phyloP scores from a whole-genome alignment of 202 grass and related monocot species.

The Zizania palustris region DNA sequence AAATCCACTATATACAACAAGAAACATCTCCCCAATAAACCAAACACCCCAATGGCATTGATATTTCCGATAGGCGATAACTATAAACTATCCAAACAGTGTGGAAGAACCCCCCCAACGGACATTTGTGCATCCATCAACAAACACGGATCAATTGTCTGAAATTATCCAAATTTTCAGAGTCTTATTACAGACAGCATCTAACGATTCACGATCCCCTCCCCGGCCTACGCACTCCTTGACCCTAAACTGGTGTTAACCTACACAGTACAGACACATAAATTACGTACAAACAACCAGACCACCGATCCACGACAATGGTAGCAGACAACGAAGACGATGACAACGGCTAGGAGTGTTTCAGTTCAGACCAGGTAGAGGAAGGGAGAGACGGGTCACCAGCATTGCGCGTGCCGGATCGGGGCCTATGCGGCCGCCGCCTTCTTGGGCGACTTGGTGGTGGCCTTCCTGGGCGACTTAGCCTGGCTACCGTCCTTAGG shows the following conservation, averaged over 20 bases:
- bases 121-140: background rate
- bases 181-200: constrained; percentile 49
- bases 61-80: background rate
- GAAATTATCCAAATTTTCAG: constrained; percentile 46
- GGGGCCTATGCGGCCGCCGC: constrained; percentile 42
- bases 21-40: background rate
- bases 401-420: constrained; percentile 12
- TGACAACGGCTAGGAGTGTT: constrained; percentile 31
- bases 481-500: constrained; percentile 42
- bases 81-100: background rate
- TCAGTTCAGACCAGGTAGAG: constrained; percentile 15
- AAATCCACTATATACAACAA: background rate
- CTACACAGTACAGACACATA: constrained; percentile 42
- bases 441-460: constrained; percentile 72
- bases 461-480: constrained; percentile 68
- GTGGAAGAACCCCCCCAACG: background rate
- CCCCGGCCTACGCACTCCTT: constrained; percentile 18
- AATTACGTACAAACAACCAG: constrained; percentile 47
- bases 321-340: constrained; percentile 2
- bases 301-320: constrained; percentile 27
- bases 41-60: background rate
- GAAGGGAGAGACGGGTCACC: constrained; percentile 4
- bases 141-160: constrained; percentile 5
- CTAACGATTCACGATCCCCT: constrained; percentile 43
- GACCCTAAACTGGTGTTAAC: constrained; percentile 50